These are phyloP conservation scores for Penicillium sp. DNA, from an alignment of 2,329 filamentous ascomycete species.

Conservation along the genomic window DNA sequence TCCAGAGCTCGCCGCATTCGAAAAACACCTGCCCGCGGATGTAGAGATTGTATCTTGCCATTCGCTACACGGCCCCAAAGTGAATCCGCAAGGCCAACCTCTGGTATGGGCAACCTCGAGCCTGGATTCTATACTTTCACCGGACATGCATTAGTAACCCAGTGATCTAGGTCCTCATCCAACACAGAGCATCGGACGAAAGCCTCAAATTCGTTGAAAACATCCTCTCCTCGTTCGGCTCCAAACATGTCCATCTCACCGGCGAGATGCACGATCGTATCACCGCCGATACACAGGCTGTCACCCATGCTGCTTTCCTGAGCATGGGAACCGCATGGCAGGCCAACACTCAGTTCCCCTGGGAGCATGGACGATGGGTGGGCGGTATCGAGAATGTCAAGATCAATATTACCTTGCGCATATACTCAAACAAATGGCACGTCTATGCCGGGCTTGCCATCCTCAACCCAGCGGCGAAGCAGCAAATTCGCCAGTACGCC, in stretches of 20 bases:
- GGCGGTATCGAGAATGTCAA: constrained; percentile 99
- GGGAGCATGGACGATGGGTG: constrained; percentile 93
- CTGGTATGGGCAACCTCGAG: constrained; percentile 57
- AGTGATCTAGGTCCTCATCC: constrained; percentile 67
- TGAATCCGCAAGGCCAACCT: constrained; percentile 85
- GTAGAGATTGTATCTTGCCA: constrained; percentile 95
- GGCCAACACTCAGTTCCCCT: constrained; percentile 91
- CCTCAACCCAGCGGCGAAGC: constrained; percentile 85
- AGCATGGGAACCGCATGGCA: constrained; percentile 98
- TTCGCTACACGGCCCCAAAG: constrained; percentile 88
- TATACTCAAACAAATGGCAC: constrained; percentile 99
- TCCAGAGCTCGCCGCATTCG: constrained; percentile 91
- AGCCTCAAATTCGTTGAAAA: constrained; percentile 76
- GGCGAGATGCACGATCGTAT: constrained; percentile 91
- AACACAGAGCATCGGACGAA: constrained; percentile 79
- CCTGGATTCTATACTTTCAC: constrained; percentile 13
- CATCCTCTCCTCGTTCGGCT: constrained; percentile 78
- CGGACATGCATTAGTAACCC: constrained; percentile 17
- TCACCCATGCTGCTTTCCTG: constrained; percentile 94
- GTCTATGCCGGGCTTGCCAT: constrained; percentile 97
- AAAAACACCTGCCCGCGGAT: constrained; percentile 80
- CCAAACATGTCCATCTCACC: constrained; percentile 82
- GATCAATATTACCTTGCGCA: constrained; percentile 95
- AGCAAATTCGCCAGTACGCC: constrained; percentile 93
- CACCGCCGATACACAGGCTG: constrained; percentile 95